Conservation (phyloP, 202 grass and related monocot species). For the Zizania palustris region DNA sequence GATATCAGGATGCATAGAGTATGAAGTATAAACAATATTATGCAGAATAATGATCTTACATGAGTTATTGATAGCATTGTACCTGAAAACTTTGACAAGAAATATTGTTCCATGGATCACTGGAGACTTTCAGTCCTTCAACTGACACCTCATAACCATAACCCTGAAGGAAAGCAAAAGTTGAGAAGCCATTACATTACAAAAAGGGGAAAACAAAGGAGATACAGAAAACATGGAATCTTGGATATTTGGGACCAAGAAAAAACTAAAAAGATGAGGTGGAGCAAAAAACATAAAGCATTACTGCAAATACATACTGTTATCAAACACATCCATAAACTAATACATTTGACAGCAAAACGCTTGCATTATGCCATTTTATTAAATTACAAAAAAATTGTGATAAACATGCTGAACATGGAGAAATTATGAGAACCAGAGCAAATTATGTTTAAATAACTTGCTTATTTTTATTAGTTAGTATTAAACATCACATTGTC, state of each 20-base stretch:
- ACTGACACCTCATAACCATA: conserved; percentile 73
- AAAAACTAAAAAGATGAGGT: conserved; percentile 22
- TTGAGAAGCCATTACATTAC: conserved; percentile 15
- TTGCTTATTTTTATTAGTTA: neutral
- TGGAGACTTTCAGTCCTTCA: conserved; percentile 55
- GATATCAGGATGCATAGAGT: neutral
- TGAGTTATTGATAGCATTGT: conserved; percentile 28
- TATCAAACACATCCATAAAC: neutral
- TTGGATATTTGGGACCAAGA: neutral
- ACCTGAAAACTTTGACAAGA: conserved; percentile 96
- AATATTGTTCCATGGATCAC: conserved; percentile 86
- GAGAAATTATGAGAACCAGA: neutral
- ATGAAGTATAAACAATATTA: conserved; percentile 1
- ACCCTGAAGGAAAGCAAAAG: conserved; percentile 54
- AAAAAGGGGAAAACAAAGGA: conserved; percentile 10
- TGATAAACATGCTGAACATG: conserved; percentile 28
- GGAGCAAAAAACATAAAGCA: neutral
- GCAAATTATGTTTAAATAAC: conserved; percentile 9
- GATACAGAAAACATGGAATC: neutral
- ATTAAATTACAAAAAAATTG: neutral
- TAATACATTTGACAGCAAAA: neutral
- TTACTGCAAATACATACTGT: neutral
- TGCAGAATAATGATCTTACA: conserved; percentile 8
- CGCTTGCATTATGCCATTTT: neutral
- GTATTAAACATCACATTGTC: conserved; percentile 7